Conservation (phyloP, 108 stramenopile species). For the Skeletonema tropicum region DNA sequence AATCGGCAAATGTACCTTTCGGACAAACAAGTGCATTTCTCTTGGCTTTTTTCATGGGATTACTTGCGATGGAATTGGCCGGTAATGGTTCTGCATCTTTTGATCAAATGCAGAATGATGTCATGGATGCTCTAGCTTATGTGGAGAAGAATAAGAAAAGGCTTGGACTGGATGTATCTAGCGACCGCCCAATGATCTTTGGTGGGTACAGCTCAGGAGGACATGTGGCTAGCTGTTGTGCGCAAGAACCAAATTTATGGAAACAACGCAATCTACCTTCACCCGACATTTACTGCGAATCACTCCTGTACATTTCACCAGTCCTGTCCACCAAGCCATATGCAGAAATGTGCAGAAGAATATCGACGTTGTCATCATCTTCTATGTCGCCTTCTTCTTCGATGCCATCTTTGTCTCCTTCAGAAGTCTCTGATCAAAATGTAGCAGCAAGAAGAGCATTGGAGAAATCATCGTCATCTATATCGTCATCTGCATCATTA, state of each 20-base stretch:
- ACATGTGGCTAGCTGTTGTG: constrained; percentile 62
- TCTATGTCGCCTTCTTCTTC: constrained; percentile 9
- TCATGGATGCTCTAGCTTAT: constrained; percentile 61
- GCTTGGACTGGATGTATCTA: constrained; percentile 4
- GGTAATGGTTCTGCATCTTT: constrained; percentile 49
- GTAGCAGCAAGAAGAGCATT: background rate
- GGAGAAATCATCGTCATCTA: background rate
- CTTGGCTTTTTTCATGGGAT: constrained; percentile 4
- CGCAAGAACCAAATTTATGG: constrained; percentile 43
- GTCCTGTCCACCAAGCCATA: constrained; percentile 45
- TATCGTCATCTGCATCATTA: background rate
- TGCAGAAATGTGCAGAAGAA: constrained; percentile 11
- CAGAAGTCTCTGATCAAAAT: background rate
- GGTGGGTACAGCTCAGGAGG: constrained; percentile 73
- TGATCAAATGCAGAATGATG: constrained; percentile 66
- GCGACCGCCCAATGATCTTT: constrained; percentile 36
- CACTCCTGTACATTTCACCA: constrained; percentile 50
- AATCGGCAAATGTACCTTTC: background rate
- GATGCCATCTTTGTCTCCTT: constrained; percentile 18
- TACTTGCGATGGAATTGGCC: constrained; percentile 30
- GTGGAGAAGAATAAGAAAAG: constrained; percentile 25
- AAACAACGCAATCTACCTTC: constrained; percentile 33
- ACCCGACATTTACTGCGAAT: constrained; percentile 28
- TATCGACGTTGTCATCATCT: constrained; percentile 11
- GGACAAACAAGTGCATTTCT: constrained; percentile 11